A percentile compares a stretch with the other conserved stretches of the same genome.
phyloP scores from a whole-genome alignment of 2,329 filamentous ascomycete species.

The Alternaria gaisen region DNA sequence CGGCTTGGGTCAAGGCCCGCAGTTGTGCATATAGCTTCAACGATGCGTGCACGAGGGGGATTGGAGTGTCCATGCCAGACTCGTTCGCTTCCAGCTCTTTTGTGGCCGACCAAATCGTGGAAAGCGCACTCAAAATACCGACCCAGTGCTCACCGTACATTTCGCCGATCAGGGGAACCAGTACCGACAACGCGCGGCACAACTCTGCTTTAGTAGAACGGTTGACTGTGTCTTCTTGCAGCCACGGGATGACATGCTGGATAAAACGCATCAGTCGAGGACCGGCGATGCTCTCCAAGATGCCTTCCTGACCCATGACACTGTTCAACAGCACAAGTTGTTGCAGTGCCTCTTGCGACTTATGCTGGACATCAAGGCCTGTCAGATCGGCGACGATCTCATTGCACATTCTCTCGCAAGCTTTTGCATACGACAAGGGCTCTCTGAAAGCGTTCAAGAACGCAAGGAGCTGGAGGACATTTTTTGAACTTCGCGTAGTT shows the following conservation, averaged over 20 bases:
- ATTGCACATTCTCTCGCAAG: constrained; percentile 64
- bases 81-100: constrained; percentile 38
- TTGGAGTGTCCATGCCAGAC: constrained; percentile 38
- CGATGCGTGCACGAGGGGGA: constrained; percentile 73
- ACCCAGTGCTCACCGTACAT: constrained; percentile 93
- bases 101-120: constrained; percentile 46
- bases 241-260: constrained; percentile 77
- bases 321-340: constrained; percentile 64
- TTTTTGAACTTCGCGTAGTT: constrained; percentile 42
- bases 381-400: constrained; percentile 69
- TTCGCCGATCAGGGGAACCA: constrained; percentile 78
- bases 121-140: constrained; percentile 50
- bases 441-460: constrained; percentile 60
- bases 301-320: constrained; percentile 60
- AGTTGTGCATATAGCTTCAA: constrained; percentile 74
- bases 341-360: constrained; percentile 56
- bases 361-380: constrained; percentile 58
- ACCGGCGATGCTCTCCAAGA: constrained; percentile 60
- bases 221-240: constrained; percentile 63
- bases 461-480: constrained; percentile 58
- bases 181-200: constrained; percentile 61
- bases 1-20: constrained; percentile 61
- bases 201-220: constrained; percentile 64
- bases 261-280: constrained; percentile 84
- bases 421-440: constrained; percentile 57